Evolutionary conservation across 2,329 filamentous ascomycete species (phyloP), one percentile per base, ranked within the genome.

Genomic region (Furcasterigmium furcatum): DNA sequence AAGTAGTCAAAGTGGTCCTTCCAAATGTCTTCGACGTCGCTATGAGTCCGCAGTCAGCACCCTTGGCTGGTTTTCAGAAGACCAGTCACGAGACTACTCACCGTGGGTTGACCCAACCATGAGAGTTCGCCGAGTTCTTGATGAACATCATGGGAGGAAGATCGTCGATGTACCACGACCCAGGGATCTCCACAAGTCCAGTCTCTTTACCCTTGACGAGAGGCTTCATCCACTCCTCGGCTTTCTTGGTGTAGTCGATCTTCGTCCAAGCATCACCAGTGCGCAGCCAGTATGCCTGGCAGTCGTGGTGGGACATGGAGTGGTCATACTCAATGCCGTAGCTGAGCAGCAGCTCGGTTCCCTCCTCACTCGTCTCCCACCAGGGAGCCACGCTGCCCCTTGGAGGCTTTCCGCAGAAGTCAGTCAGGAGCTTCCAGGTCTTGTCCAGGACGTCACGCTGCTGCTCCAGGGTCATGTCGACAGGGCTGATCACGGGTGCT

Each of bases 361-460:
- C 84, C 58, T 88, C 85, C 50, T 79, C 74, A 47, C 77, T 82
- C 0, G 79, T 82, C 56, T 90, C 86, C 86, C 85, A 90, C 72
- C 68, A 91, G 0, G 87, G 87, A 1, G 85, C 86, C 0, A 90
- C 85, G 38, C 77, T 84, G 1, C 87, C 87, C 1, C 84, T 71
- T 0, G 87, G 87, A 1, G 82, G 83, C 64, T 88, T 88, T 34
- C 77, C 79, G 55, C 57, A 42, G 19, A 91, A 86, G 0, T 85
- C 80, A 0, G 81, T 88, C 25, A 89, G 74, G 63, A 89, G 73
- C 35, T 77, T 76, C 59, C 84, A 88, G 21, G 85, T 88, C 63
- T 88, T 87, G 56, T 87, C 82, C 5, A 91, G 74, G n/a, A 91
- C 84, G 46, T 87, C 85, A 9, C 76, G 76, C 61, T 91, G 87